These are phyloP conservation scores for Polychaeton citri DNA, from an alignment of 2,329 filamentous ascomycete genomes.

Conservation along the genomic window DNA sequence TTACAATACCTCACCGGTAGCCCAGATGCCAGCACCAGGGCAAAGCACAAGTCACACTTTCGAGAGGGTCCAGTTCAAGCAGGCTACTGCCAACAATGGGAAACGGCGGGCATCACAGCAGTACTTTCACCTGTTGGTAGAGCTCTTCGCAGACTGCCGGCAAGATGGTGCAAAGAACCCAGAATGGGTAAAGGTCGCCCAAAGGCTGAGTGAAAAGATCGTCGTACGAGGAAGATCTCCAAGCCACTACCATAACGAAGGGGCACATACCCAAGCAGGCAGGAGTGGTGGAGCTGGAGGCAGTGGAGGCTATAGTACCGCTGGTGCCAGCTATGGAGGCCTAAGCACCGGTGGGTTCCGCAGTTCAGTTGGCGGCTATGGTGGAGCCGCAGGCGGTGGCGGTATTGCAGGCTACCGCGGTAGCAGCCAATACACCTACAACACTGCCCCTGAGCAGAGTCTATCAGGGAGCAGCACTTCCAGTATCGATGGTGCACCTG, in stretches of 20 bases:
- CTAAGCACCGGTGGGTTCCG: conserved; percentile 19
- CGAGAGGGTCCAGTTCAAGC: conserved; percentile 88
- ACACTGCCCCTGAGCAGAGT: conserved; percentile 8
- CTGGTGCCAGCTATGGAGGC: conserved; percentile 14
- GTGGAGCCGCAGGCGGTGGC: conserved; percentile 10
- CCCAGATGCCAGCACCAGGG: conserved; percentile 12
- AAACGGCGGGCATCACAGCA: conserved; percentile 83
- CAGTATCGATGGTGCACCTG: conserved; percentile 17
- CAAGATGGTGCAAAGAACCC: conserved; percentile 29
- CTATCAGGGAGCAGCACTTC: conserved; percentile 32
- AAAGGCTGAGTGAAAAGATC: conserved; percentile 63
- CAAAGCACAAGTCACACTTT: conserved; percentile 47
- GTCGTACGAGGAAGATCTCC: conserved; percentile 77
- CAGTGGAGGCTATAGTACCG: conserved; percentile 30
- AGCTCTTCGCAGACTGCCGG: conserved; percentile 61
- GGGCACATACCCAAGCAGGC: conserved; percentile 36
- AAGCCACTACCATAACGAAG: conserved; percentile 44
- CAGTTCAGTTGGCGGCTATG: conserved; percentile 9
- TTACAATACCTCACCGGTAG: conserved; percentile 3
- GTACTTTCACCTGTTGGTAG: conserved; percentile 82
- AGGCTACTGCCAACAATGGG: conserved; percentile 85
- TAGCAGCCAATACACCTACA: conserved; percentile 13
- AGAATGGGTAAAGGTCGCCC: conserved; percentile 57
- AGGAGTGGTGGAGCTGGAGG: conserved; percentile 56
- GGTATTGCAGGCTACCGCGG: conserved; percentile 14